These are phyloP conservation scores for Calycina herbarum DNA, from an alignment of 2,329 filamentous ascomycete species.

Conservation along the genomic window DNA sequence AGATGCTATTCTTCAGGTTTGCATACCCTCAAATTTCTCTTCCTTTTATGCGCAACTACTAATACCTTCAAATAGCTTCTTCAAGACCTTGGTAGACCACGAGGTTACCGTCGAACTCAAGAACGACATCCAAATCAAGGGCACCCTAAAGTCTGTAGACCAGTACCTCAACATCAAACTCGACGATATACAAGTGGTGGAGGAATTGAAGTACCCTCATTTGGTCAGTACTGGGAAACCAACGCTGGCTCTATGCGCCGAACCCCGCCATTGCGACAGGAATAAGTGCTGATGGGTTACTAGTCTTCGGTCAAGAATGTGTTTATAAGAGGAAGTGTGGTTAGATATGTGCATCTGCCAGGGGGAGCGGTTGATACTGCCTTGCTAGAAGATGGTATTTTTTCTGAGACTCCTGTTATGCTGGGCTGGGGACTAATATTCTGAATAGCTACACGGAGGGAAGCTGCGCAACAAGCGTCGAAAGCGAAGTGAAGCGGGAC, in stretches of 20 bases:
- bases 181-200: constrained; percentile 88
- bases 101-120: constrained; percentile 98
- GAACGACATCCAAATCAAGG: constrained; percentile 97
- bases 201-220: constrained; percentile 94
- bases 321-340: constrained; percentile 73
- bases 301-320: constrained; percentile 74
- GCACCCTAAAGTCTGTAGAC: constrained; percentile 94
- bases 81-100: constrained; percentile 97
- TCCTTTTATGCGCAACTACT: background rate
- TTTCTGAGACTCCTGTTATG: constrained; percentile 13
- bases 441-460: constrained; percentile 37
- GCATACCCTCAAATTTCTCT: constrained; percentile 2
- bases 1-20: constrained; percentile 44
- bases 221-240: constrained; percentile 54
- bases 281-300: constrained; percentile 9
- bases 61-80: constrained; percentile 67
- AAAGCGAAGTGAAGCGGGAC: constrained; percentile 44
- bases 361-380: constrained; percentile 67
- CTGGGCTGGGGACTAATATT: background rate
- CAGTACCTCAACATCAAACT: constrained; percentile 99
- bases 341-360: constrained; percentile 72
- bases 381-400: constrained; percentile 68
- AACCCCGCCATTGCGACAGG: background rate
- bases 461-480: constrained; percentile 50
- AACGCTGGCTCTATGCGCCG: background rate